Evolutionary conservation across 2,329 filamentous ascomycete genomes (phyloP), one percentile per base, ranked within the genome.

Genomic region (Passalora sequoiae): DNA sequence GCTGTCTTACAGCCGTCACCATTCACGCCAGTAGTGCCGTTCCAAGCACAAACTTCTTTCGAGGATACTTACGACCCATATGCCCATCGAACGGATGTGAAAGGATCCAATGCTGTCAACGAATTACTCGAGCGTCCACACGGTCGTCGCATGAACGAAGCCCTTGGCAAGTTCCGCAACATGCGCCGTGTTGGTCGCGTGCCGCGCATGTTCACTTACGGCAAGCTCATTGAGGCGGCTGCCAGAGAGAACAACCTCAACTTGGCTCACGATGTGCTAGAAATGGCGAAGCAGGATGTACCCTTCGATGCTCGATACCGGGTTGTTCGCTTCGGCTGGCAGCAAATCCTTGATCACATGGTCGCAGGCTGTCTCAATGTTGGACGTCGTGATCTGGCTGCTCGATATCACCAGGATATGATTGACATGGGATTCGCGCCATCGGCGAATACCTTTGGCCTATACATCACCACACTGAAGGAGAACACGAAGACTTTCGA

Each of bases 401-500:
- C 84, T 64, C 82, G 88, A 57, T 96, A 85, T 67, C 92, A 97
- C 63, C 84, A 92, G 66, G 88, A 98, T 65, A 76, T 98, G 55
- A 75, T 94, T 37, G 83, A 88, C 48, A 92, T 97, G 74, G 91
- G 91, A 36, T 82, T 86, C 47, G 84, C 89, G 7, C 92, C 92
- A 12, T 94, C 91, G 2, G 92, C 92, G 31, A 98, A 98, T 73
- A 98, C 92, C 0, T 98, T 94, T 57, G 92, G 92, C 47, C 78
- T 98, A 13, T 98, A 97, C 75, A 98, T 98, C 69, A 97, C 94
- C n/a, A 97, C 91, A 1, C 75, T 98, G 49, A 96, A 97, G 72
- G 91, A 95, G 62, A 94, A 88, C 1, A 88, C 88, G 54, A 95
- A 94, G 78, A 97, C 89, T 0, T 97, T 96, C 54, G 92, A 98